Percentiles rank a stretch among this genome's conserved stretches.
These are phyloP conservation scores for Geotrichum australiense DNA, from an alignment of 1,139 yeast species.

Conservation along the genomic window DNA sequence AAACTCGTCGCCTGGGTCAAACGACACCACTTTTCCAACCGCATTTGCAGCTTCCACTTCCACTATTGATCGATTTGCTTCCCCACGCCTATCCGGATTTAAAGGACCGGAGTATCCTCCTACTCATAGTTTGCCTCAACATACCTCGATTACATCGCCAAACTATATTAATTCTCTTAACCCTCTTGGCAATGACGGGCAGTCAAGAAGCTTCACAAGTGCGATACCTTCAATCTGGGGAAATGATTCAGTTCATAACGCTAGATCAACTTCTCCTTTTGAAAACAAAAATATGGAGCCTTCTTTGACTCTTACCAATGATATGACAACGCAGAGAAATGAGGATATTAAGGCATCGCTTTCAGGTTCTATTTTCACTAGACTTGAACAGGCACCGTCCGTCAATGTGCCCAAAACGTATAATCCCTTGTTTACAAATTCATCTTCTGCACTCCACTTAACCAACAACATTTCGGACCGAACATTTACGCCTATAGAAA, in stretches of 20 bases:
- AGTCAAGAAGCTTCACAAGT: no score
- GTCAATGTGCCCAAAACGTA: background rate
- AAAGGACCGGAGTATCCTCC: background rate
- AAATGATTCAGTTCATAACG: no score
- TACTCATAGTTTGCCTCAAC: no score
- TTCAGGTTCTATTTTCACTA: background rate
- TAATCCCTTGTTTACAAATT: background rate
- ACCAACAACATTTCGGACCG: background rate
- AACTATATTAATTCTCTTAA: no score
- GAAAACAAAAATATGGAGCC: background rate
- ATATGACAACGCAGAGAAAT: background rate
- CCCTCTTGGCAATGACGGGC: no score
- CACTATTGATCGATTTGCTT: background rate
- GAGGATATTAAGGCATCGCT: background rate
- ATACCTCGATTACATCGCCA: no score
- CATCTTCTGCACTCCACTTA: background rate
- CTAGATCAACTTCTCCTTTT: constrained; percentile 1
- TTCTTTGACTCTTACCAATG: constrained; percentile 2
- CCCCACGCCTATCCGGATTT: constrained; percentile 1
- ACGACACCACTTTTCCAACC: background rate
- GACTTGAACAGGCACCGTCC: background rate
- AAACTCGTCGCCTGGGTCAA: constrained; percentile 2
- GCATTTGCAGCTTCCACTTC: constrained; percentile 1
- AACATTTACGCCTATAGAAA: background rate
- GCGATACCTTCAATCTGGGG: constrained; percentile 1